A percentile compares a stretch with the other conserved stretches of the same genome.
phyloP scores from a whole-genome alignment of 768 basidiomycete species.

The Paxillus ammoniavirescens region DNA sequence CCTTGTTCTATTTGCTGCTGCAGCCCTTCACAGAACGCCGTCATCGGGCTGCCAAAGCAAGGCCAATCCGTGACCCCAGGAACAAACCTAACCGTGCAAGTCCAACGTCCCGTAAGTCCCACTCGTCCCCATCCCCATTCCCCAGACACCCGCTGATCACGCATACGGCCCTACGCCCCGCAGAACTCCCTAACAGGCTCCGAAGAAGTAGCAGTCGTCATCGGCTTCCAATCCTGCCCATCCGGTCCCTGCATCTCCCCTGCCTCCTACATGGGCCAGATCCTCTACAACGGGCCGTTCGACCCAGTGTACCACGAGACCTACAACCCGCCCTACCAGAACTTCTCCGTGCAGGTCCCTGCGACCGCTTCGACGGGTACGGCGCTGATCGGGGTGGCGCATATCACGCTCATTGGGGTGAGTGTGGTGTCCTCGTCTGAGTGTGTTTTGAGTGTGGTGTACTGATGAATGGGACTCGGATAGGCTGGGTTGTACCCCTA shows the following conservation, averaged over 20 bases:
- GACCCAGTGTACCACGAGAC: constrained; percentile 33
- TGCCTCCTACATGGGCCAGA: constrained; percentile 34
- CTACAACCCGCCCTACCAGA: constrained; percentile 40
- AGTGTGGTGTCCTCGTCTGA: constrained; percentile 16
- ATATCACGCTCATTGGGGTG: constrained; percentile 41
- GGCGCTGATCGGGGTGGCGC: constrained; percentile 37
- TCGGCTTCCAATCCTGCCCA: constrained; percentile 43
- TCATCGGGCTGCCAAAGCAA: constrained; percentile 41
- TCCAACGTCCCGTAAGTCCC: constrained; percentile 47
- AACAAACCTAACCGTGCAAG: constrained; percentile 38
- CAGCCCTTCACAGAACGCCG: constrained; percentile 39
- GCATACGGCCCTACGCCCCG: not conserved
- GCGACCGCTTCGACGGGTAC: constrained; percentile 22
- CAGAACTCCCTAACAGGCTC: constrained; percentile 39
- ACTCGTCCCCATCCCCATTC: not conserved
- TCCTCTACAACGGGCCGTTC: constrained; percentile 49
- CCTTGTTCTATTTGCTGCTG: constrained; percentile 28
- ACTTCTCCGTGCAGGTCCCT: constrained; percentile 44
- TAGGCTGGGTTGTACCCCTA: constrained; percentile 34
- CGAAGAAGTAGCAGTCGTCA: constrained; percentile 44
- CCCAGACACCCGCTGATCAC: not conserved
- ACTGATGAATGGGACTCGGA: not conserved
- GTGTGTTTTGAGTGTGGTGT: not conserved
- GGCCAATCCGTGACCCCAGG: constrained; percentile 39
- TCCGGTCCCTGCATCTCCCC: constrained; percentile 23